Conservation (phyloP, 345 rosid species). For the Moricandia arvensis region DNA sequence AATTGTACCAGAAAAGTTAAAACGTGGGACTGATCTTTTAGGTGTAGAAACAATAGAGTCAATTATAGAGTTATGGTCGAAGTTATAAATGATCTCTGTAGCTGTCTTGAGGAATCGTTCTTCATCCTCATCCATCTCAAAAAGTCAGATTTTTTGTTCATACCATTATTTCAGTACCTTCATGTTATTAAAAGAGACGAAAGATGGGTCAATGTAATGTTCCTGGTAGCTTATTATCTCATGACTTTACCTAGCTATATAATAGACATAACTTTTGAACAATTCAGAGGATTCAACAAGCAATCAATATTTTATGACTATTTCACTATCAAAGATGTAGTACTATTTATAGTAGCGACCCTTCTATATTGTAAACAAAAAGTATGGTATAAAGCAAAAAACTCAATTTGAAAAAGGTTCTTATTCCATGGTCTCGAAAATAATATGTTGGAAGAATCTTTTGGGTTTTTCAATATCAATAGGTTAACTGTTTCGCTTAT, state of each 20-base stretch:
- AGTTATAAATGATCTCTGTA: slow-evolving; percentile 25
- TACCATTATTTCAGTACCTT: neutral
- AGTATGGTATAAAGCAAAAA: too few species aligned
- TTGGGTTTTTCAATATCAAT: too few species aligned
- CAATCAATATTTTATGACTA: too few species aligned
- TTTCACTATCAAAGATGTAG: too few species aligned
- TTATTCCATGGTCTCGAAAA: too few species aligned
- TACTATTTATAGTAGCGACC: too few species aligned
- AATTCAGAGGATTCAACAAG: too few species aligned
- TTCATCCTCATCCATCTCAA: neutral
- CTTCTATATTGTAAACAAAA: too few species aligned
- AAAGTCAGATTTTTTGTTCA: neutral
- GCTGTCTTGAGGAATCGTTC: slow-evolving; percentile 10
- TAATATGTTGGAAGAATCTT: too few species aligned
- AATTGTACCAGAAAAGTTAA: neutral
- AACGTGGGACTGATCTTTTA: slow-evolving; percentile 26
- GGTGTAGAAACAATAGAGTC: slow-evolving; percentile 33
- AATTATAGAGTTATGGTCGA: slow-evolving; percentile 31
- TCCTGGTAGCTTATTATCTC: neutral
- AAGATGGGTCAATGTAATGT: slow-evolving; percentile 9
- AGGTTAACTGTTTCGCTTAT: too few species aligned
- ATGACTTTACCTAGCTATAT: neutral
- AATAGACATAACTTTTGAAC: too few species aligned
- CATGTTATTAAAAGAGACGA: neutral
- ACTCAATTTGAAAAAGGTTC: too few species aligned